Conservation (phyloP, 805 yeast genomes). For the Candida sanyiensis region DNA sequence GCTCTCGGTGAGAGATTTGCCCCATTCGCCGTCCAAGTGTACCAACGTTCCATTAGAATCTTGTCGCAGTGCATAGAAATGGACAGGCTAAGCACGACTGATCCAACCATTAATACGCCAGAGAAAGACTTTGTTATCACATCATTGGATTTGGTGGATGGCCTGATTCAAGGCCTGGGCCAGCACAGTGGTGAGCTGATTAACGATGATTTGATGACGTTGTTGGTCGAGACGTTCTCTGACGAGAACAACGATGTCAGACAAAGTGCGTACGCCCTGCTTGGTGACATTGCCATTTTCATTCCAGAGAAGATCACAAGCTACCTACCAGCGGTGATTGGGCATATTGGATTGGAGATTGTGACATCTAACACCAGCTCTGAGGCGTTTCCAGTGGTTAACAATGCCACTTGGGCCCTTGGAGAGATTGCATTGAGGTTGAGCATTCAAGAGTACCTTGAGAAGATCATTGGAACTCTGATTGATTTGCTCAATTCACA, state of each 20-base stretch:
- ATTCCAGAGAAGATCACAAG: slow-evolving; percentile 32
- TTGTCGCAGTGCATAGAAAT: slow-evolving; percentile 61
- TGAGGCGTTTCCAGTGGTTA: slow-evolving; percentile 58
- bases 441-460: slow-evolving; percentile 46
- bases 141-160: slow-evolving; percentile 85
- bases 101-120: slow-evolving; percentile 67
- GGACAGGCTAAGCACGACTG: slow-evolving; percentile 55
- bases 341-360: slow-evolving; percentile 66
- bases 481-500: slow-evolving; percentile 56
- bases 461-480: slow-evolving; percentile 48
- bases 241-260: slow-evolving; percentile 84
- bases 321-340: slow-evolving; percentile 45
- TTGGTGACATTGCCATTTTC: slow-evolving; percentile 82
- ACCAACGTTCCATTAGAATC: slow-evolving; percentile 69
- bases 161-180: slow-evolving; percentile 85
- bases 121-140: slow-evolving; percentile 90
- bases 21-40: slow-evolving; percentile 85
- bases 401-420: slow-evolving; percentile 90
- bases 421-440: slow-evolving; percentile 78
- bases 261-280: slow-evolving; percentile 81
- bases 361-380: slow-evolving; percentile 38
- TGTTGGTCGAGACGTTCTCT: slow-evolving; percentile 63
- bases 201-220: slow-evolving; percentile 45
- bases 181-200: slow-evolving; percentile 53
- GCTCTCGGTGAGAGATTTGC: slow-evolving; percentile 78